phyloP scores from a whole-genome alignment of 2,329 filamentous ascomycete genomes.

The Aureobasidium sp. region DNA sequence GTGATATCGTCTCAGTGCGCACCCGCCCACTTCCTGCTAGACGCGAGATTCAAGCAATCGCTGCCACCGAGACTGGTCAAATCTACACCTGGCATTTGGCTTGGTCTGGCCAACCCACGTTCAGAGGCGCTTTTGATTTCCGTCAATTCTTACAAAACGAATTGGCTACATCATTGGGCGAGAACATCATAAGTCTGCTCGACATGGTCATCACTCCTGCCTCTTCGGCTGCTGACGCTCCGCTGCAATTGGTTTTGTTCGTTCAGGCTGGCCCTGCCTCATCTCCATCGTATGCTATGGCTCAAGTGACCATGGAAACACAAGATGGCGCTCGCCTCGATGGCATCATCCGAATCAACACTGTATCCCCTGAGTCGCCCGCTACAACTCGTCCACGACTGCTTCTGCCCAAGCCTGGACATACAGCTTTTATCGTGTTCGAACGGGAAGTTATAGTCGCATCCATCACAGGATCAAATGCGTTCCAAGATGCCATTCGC shows the following conservation, averaged over 20 bases:
- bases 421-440: constrained; percentile 78
- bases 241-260: constrained; percentile 27
- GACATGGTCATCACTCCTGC: constrained; percentile 65
- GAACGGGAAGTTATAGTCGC: constrained; percentile 67
- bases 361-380: constrained; percentile 29
- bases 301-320: constrained; percentile 60
- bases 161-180: constrained; percentile 41
- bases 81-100: constrained; percentile 85
- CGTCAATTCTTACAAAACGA: constrained; percentile 57
- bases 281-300: constrained; percentile 59
- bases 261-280: constrained; percentile 25
- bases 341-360: constrained; percentile 59
- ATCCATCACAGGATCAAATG: constrained; percentile 54
- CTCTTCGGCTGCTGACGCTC: constrained; percentile 20
- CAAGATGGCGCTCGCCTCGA: constrained; percentile 47
- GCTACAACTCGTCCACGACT: constrained; percentile 52
- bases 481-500: constrained; percentile 82
- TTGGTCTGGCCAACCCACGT: constrained; percentile 74
- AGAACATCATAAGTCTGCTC: constrained; percentile 61
- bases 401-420: constrained; percentile 68
- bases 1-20: constrained; percentile 73
- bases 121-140: constrained; percentile 65
- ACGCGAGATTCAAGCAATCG: constrained; percentile 78
- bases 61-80: constrained; percentile 68
- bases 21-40: constrained; percentile 64